Evolutionary conservation across 1,284 basidiomycete species (phyloP).

Genomic region (Crucibulum cyathiforme): DNA sequence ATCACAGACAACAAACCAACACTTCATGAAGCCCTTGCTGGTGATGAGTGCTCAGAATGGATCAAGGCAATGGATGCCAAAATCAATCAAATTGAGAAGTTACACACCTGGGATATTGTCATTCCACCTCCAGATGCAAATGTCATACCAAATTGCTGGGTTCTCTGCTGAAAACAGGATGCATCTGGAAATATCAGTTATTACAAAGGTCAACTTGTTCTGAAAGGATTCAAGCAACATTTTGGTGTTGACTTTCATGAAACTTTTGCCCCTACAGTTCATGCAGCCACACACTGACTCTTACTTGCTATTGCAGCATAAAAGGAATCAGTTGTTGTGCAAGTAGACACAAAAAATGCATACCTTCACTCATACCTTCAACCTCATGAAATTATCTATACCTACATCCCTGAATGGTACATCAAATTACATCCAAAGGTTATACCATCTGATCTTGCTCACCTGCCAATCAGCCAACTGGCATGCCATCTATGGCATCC

Average conservation of each 20-base stretch:
- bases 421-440: background rate
- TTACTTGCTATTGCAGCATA: constrained; percentile 9
- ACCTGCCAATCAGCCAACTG: background rate
- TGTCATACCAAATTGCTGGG: constrained; percentile 6
- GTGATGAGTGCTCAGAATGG: constrained; percentile 4
- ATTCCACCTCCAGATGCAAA: constrained; percentile 9
- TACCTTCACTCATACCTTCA: background rate
- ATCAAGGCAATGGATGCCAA: constrained; percentile 15
- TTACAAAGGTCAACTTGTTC: constrained; percentile 4
- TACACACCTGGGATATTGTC: constrained; percentile 12
- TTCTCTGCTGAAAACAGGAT: constrained; percentile 1
- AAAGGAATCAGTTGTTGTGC: background rate
- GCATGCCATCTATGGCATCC: constrained; percentile 17
- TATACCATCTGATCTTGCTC: too few relatives aligned
- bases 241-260: constrained; percentile 13
- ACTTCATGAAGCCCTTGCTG: constrained; percentile 3
- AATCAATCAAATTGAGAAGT: constrained; percentile 33
- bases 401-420: constrained; percentile 1
- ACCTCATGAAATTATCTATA: background rate
- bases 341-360: background rate
- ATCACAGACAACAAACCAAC: constrained; percentile 6
- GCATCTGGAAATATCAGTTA: background rate
- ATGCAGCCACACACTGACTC: constrained; percentile 12
- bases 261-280: constrained; percentile 20
- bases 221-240: constrained; percentile 1